Conservation (phyloP, 441 rosid genomes). For the Populus tomentosa region DNA sequence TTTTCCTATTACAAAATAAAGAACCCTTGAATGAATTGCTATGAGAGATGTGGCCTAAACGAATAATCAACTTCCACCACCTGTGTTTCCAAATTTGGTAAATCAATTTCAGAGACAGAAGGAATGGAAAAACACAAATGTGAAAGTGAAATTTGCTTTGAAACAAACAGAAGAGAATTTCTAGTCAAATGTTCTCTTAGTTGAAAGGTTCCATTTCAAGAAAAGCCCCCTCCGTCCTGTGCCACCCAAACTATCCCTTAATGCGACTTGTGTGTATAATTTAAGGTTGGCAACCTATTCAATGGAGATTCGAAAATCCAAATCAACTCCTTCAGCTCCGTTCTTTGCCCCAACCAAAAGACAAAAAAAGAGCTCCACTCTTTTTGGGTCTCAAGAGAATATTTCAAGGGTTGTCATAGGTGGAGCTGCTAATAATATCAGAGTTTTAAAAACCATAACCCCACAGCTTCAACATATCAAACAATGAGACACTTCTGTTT, state of each 20-base stretch:
- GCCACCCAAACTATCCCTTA: conserved; percentile 34
- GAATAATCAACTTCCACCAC: not conserved
- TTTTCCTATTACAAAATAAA: no score
- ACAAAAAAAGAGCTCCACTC: conserved; percentile 12
- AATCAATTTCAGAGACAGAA: conserved; percentile 10
- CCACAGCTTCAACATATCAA: not conserved
- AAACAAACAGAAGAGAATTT: not conserved
- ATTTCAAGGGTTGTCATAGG: conserved; percentile 5
- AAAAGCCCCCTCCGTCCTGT: conserved; percentile 50
- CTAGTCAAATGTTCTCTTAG: conserved; percentile 30
- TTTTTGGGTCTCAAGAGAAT: conserved; percentile 26
- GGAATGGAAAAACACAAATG: conserved; percentile 17
- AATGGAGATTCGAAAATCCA: conserved; percentile 41
- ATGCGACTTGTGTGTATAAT: not conserved
- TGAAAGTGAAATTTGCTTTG: conserved; percentile 12
- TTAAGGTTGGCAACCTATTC: conserved; percentile 39
- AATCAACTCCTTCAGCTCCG: conserved; percentile 36
- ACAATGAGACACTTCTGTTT: conserved; percentile 37
- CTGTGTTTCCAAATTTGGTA: conserved; percentile 13
- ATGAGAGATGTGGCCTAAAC: no score
- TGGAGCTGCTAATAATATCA: not conserved
- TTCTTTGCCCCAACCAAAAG: conserved; percentile 21
- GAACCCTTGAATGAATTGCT: no score
- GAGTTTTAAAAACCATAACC: not conserved
- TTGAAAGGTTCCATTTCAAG: conserved; percentile 25